Evolutionary conservation across 345 rosid genomes (phyloP).

Genomic region (Moricandia moricandioides): DNA sequence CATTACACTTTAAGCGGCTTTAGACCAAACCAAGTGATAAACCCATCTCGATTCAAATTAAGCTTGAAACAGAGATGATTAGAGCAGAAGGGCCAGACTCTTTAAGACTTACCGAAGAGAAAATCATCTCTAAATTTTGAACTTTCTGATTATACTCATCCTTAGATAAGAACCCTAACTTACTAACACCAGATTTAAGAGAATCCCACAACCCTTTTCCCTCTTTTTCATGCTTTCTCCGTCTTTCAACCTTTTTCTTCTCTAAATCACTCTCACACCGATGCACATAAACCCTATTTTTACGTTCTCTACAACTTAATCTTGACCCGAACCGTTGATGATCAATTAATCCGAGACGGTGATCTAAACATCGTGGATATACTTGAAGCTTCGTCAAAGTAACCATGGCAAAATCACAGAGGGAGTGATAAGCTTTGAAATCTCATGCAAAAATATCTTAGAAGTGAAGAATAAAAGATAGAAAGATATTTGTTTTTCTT

Average conservation of each 20-base stretch:
- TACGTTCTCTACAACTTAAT: conserved; percentile 46
- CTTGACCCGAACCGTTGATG: conserved; percentile 34
- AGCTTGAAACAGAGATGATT: not conserved
- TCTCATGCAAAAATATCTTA: conserved; percentile 35
- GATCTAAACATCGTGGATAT: conserved; percentile 45
- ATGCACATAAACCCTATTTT: conserved; percentile 40
- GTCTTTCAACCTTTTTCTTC: conserved; percentile 38
- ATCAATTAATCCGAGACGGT: conserved; percentile 40
- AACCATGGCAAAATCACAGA: conserved; percentile 42
- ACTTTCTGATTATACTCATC: conserved; percentile 46
- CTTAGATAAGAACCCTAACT: conserved; percentile 40
- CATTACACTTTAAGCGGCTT: not conserved
- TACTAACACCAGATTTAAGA: conserved; percentile 41
- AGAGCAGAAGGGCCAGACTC: not conserved
- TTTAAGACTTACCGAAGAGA: conserved; percentile 52
- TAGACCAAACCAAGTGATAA: not conserved
- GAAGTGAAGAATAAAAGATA: not conserved
- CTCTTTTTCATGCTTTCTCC: conserved; percentile 36
- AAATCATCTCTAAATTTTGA: conserved; percentile 56
- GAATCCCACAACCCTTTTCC: conserved; percentile 46
- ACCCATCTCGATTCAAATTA: not conserved
- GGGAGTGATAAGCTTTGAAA: not conserved
- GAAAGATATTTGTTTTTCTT: not conserved
- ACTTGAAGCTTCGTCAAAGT: conserved; percentile 53
- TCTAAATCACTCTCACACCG: conserved; percentile 42